phyloP scores from a whole-genome alignment of 345 rosid species.

The Barbarea vulgaris region DNA sequence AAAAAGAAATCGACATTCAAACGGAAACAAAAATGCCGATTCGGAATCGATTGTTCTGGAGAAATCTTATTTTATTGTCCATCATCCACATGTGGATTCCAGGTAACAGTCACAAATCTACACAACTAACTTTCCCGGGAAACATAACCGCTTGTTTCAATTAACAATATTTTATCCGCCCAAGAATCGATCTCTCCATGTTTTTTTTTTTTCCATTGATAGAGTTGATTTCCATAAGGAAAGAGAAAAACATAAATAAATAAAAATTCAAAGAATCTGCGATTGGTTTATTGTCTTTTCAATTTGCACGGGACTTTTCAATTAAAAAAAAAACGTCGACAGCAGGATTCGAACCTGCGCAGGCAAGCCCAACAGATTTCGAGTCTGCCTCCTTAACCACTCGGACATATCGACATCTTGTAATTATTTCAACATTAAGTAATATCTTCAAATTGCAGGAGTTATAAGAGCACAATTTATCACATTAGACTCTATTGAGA shows the following conservation, averaged over 20 bases:
- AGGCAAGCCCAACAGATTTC: conserved; percentile 99
- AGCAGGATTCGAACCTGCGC: conserved; percentile 99
- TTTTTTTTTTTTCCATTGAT: background rate
- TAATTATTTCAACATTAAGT: accelerated
- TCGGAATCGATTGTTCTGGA: conserved; percentile 23
- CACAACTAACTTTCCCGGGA: background rate
- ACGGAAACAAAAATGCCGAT: conserved; percentile 11
- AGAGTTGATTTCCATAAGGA: background rate
- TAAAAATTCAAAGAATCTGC: background rate
- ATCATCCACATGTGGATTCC: conserved; percentile 29
- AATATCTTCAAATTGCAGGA: conserved; percentile 19
- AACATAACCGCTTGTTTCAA: conserved; percentile 3
- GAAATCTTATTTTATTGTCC: conserved; percentile 22
- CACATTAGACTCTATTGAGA: conserved; percentile 54
- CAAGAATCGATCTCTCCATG: background rate
- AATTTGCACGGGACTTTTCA: background rate
- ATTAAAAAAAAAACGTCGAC: conserved; percentile 58
- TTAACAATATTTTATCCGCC: background rate
- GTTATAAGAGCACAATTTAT: conserved; percentile 45
- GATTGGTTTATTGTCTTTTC: background rate
- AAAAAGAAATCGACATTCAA: background rate
- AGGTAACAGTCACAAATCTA: conserved; percentile 19
- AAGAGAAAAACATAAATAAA: background rate
- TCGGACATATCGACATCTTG: conserved; percentile 26
- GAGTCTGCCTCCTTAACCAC: conserved; percentile 62